A percentile compares a stretch with the other conserved stretches of the same genome.
These are phyloP conservation scores for Jatropha curcas DNA, from an alignment of 345 rosid genomes.

Conservation along the genomic window DNA sequence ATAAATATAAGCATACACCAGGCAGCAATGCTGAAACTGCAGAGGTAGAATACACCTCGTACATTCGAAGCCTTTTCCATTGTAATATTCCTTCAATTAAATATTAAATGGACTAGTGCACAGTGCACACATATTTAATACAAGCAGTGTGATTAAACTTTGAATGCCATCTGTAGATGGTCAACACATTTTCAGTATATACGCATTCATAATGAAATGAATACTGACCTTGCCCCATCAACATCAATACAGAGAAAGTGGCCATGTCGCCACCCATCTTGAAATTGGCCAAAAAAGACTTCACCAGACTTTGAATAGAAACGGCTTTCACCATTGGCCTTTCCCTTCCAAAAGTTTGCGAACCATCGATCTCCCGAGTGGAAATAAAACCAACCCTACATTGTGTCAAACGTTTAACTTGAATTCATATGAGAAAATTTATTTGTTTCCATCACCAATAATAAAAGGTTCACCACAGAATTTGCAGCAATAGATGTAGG, in stretches of 20 bases:
- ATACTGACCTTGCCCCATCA: slow-evolving; percentile 74
- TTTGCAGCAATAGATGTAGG: not conserved
- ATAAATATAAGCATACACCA: not conserved
- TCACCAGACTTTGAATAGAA: slow-evolving; percentile 88
- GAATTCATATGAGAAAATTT: not conserved
- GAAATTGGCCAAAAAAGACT: slow-evolving; percentile 77
- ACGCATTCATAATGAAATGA: not conserved
- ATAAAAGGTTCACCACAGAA: not conserved
- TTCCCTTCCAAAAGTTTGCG: slow-evolving; percentile 99
- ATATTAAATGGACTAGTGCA: too few species aligned
- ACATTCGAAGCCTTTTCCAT: too few species aligned
- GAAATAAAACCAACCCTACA: slow-evolving; percentile 95
- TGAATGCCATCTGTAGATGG: too few species aligned
- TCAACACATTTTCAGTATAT: too few species aligned
- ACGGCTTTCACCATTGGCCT: slow-evolving; percentile 89
- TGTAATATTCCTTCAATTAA: too few species aligned
- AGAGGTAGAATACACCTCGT: too few species aligned
- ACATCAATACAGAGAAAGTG: slow-evolving; percentile 67
- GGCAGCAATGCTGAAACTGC: too few species aligned
- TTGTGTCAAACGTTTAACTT: slow-evolving; percentile 12
- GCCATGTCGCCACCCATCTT: slow-evolving; percentile 93
- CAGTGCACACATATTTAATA: too few species aligned
- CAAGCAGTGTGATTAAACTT: too few species aligned
- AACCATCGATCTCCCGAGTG: slow-evolving; percentile 90
- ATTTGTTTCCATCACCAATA: not conserved